A percentile compares a stretch with the other conserved stretches of the same genome.
These are phyloP conservation scores for Phoma herbarum DNA, from an alignment of 2,329 filamentous ascomycete species.

Conservation along the genomic window DNA sequence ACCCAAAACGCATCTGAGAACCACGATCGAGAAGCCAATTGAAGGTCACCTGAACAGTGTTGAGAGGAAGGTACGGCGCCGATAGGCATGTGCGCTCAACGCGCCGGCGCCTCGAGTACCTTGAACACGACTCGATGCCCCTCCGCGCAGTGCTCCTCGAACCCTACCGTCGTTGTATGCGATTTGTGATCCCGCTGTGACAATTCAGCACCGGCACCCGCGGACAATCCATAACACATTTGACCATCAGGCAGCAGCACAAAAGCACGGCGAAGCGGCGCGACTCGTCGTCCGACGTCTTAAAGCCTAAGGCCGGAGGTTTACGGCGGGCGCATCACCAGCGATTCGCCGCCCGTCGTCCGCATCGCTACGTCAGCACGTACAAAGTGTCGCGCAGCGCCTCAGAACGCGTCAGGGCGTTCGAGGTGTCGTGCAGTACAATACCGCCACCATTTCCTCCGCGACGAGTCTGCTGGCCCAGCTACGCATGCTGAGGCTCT, in stretches of 20 bases:
- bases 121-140: not conserved
- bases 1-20: not conserved
- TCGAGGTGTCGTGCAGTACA: slow-evolving; percentile 23
- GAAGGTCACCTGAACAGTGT: slow-evolving; percentile 7
- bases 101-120: not conserved
- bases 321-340: not conserved
- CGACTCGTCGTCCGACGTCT: slow-evolving; percentile 1
- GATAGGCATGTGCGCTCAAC: slow-evolving; percentile 9
- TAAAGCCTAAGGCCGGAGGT: slow-evolving; percentile 11
- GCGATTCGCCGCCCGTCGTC: slow-evolving; percentile 17
- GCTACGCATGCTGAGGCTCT: slow-evolving; percentile 48
- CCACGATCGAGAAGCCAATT: slow-evolving; percentile 2
- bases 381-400: slow-evolving; percentile 6
- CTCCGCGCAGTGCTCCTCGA: not conserved
- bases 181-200: not conserved
- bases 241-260: slow-evolving; percentile 1
- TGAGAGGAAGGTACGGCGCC: slow-evolving; percentile 18
- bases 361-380: slow-evolving; percentile 4
- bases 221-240: not conserved
- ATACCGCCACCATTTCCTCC: slow-evolving; percentile 49
- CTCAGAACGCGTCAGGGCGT: not conserved
- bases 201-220: not conserved
- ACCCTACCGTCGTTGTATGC: not conserved
- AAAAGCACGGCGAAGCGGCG: slow-evolving; percentile 1
- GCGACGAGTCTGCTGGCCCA: slow-evolving; percentile 34